phyloP scores from a whole-genome alignment of 108 stramenopile species.

The Skeletonema costatum region DNA sequence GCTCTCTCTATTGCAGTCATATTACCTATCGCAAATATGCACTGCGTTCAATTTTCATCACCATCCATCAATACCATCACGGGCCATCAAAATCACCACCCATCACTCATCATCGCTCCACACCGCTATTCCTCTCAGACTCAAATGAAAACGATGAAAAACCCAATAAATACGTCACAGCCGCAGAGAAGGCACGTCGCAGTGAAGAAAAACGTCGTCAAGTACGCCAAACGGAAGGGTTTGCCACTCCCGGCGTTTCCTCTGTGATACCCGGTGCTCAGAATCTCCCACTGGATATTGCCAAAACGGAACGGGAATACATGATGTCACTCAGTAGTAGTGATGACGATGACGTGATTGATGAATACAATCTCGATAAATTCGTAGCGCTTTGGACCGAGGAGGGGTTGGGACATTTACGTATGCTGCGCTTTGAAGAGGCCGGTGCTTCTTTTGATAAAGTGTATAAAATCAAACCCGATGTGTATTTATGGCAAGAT shows the following conservation, averaged over 20 bases:
- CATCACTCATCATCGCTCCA: neutral
- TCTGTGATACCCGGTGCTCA: conserved; percentile 69
- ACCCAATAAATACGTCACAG: conserved; percentile 8
- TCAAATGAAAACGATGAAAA: neutral
- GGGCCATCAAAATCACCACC: neutral
- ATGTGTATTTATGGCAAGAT: conserved; percentile 83
- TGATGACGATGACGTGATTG: conserved; percentile 44
- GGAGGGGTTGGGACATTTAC: conserved; percentile 62
- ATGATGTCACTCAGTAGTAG: conserved; percentile 35
- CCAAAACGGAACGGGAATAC: conserved; percentile 73
- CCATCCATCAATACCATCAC: neutral
- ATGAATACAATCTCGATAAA: conserved; percentile 57
- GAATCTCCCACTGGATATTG: conserved; percentile 61
- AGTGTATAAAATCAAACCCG: conserved; percentile 70
- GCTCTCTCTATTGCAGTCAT: neutral
- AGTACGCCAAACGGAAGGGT: conserved; percentile 59
- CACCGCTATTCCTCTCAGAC: neutral
- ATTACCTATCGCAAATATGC: neutral
- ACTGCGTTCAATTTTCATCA: neutral
- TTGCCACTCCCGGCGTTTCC: conserved; percentile 68
- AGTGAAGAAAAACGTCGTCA: conserved; percentile 71
- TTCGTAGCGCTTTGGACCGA: conserved; percentile 56
- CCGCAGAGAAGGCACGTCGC: conserved; percentile 60
- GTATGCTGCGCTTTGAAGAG: conserved; percentile 60
- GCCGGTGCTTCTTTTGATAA: conserved; percentile 58